Base-by-base conservation (phyloP, 2,329 filamentous ascomycete species). In the Ascochyta pisi region DNA sequence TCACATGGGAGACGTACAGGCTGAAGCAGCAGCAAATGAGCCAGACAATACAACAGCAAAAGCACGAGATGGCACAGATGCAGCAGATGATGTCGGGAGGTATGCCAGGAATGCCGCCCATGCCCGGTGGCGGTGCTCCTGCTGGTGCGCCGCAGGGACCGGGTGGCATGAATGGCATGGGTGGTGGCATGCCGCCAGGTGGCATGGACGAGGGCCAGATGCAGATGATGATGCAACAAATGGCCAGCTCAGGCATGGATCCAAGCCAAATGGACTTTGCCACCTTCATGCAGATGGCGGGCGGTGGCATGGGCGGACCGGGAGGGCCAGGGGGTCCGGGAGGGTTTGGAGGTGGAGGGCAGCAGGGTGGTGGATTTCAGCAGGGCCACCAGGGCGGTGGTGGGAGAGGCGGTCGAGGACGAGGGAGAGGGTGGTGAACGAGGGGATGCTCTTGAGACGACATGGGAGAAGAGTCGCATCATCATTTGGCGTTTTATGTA, bases 1-100 rank as follows among this genome's bases (percentile, higher is more conserved):
- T 97, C 77, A 96, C 93, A 1, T 99, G 95, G 95, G 90, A 93
- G 6, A 85, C 93, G 50, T 99, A 99, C 75, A 92, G 93, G 29
- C 82, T 92, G 57, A 96, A 96, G 71, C 95, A 98, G 75, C 88
- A 95, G 63, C 82, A 82, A 23, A 83, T 97, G 68, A 86, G 90
- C 16, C 86, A 86, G 63, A 91, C 94, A 65, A 91, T 92, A 64
- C 86, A 85, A 54, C 86, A 89, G 43, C 93, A 96, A 78, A 96
- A 94, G 80, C 90, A 81, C 49, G 82, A 86, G 60, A 79, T 84
- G 69, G 82, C 83, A 50, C 81, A 85, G 58, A 84, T 88, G 80
- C 83, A 87, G 64, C 80, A 79, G 38, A 86, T 88, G 77, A 78
- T 88, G 52, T 63, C 65, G 37, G 69, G 68, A 3, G 66, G 62